Evolutionary conservation across 345 rosid genomes (phyloP), one percentile per base, ranked within the genome.

Genomic region (Acer campestre): DNA sequence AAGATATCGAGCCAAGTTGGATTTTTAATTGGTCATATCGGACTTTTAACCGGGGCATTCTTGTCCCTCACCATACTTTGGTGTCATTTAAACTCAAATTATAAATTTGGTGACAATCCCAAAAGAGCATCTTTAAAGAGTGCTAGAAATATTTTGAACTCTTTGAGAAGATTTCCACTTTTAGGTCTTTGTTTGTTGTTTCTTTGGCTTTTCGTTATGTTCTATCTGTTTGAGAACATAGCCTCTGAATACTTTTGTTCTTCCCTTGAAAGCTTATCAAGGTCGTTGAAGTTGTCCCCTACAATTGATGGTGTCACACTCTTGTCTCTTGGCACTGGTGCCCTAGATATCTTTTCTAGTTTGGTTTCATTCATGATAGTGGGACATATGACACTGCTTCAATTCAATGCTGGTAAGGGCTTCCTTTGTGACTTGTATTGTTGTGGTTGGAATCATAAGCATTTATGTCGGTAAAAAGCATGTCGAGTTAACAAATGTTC

Each of bases 261-360:
- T 72, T 95, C 98, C 1, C 89, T 95, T 12, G 93, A 93, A 86
- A 84, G 85, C 69, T 68, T 95, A 56, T 90, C 98, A 2, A 79
- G 77, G 76, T 68, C 92, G 35, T 73, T 93, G 75, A 92, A 91
- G 65, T 79, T 95, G 67, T 90, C 98, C 74, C 98, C 99, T 1
- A 86, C 95, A 31, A 88, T 95, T 75, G 93, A 96, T 35, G 98
- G 99, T 22, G 92, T 91, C 35, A 95, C 99, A 35, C 94, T 95
- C 64, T 90, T 95, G 79, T 92, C 99, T 68, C 91, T 95, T 6
- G 98, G 99, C 3, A 93, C 93, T 68, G 99, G 99, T 7, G 94
- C 98, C 3, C 92, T 93, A 0, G 99, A 93, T 87, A 89, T 93
- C 2, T 95, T 95, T 79, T 77, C 98, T 0, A 89, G 92, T 79